Base-by-base conservation (phyloP, 1,284 basidiomycete species). In the Cryptococcus floricola region DNA sequence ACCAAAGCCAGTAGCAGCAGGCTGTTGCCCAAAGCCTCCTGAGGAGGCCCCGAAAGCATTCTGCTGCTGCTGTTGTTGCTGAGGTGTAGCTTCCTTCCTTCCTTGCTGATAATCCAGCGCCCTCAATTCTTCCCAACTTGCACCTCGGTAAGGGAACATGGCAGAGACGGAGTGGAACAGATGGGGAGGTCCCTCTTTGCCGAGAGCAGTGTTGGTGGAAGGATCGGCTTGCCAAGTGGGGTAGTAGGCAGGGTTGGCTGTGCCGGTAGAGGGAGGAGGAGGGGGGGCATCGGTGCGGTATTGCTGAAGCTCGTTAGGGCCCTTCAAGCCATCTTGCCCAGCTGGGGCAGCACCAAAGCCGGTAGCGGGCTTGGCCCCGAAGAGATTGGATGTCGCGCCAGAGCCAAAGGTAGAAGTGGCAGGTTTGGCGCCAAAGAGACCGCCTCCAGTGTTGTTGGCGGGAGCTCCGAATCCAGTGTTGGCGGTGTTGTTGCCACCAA, bases 31-130 rank as follows among this genome's bases (percentile, higher is more conserved):
- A 16, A 65, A 66, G 14, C 66, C 67, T 45, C 59, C 59, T 49
- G 69, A 64, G 38, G 73, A 49, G 0, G 71, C 68, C 1, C 74
- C 75, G 58, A 77, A 76, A 0, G 67, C 63, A 9, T 72, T 65
- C 9, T 70, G 58, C 6, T 71, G 58, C 6, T 71, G 54, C 49
- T 59, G 60, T 10, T 34, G 31, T 39, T 39, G 55, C 43, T 46
- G 55, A 34, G 58, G 46, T 6, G 60, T 65, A 0, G 71, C 63
- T 57, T 70, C 63, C 68, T 85, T 85, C 48, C 85, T 84, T 64
- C 81, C 81, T 65, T 84, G 80, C 61, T 80, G 78, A 61, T 81
- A 82, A 59, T 80, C 78, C 66, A 80, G 75, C 53, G 73, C 73
- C 63, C 80, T 78, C 25, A 80, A 67, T 57, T 80, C 75, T 41